Evolutionary conservation across 1,284 basidiomycete genomes (phyloP).

Genomic region (Psilocybe mexicana): DNA sequence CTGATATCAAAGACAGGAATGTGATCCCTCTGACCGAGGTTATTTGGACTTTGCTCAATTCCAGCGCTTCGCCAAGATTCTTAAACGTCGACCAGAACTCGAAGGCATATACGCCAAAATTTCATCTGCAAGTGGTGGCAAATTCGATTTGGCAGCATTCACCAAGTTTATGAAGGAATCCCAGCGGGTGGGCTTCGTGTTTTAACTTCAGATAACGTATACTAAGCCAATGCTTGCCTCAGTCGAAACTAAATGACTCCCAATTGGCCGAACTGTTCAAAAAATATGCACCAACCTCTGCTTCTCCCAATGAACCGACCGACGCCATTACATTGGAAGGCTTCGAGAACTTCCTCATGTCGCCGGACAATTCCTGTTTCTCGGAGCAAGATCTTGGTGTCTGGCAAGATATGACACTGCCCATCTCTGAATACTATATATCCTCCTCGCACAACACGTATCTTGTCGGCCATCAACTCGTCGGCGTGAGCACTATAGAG

Average conservation of each 20-base stretch:
- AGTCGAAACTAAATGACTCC: constrained; percentile 46
- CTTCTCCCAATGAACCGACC: constrained; percentile 21
- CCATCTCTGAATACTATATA: constrained; percentile 31
- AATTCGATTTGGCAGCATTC: constrained; percentile 60
- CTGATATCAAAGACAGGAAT: constrained; percentile 45
- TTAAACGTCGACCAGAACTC: constrained; percentile 85
- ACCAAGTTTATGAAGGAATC: constrained; percentile 63
- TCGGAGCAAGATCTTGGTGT: constrained; percentile 30
- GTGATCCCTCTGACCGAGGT: constrained; percentile 63
- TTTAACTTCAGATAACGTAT: no score
- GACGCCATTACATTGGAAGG: constrained; percentile 53
- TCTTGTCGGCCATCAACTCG: constrained; percentile 90
- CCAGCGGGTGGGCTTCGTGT: constrained; percentile 54
- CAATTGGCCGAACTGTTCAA: constrained; percentile 55
- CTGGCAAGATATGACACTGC: constrained; percentile 33
- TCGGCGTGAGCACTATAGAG: constrained; percentile 91
- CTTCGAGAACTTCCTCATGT: constrained; percentile 77
- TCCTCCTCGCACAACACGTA: constrained; percentile 92
- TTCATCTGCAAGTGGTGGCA: constrained; percentile 37
- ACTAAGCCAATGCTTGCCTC: background rate
- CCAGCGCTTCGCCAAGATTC: constrained; percentile 78
- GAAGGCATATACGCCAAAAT: constrained; percentile 65
- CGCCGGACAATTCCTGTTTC: constrained; percentile 42
- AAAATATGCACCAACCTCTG: constrained; percentile 42
- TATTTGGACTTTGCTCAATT: constrained; percentile 84